phyloP scores from a whole-genome alignment of 192 early-diverging fungal species.

The Gonapodya prolifera region DNA sequence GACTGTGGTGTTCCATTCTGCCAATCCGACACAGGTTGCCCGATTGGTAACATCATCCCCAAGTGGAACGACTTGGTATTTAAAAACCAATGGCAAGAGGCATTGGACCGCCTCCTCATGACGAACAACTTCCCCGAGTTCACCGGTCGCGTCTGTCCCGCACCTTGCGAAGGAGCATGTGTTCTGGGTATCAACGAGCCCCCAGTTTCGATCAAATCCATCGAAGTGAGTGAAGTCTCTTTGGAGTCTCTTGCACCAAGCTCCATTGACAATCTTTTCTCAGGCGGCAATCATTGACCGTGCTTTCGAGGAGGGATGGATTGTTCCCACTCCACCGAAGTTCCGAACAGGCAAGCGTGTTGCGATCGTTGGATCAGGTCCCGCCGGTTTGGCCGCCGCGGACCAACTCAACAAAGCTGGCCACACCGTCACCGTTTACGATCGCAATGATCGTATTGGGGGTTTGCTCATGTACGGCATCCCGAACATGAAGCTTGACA shows the following conservation, averaged over 20 bases:
- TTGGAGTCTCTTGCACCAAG: neutral
- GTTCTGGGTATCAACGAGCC: slow-evolving; percentile 87
- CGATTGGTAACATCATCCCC: slow-evolving; percentile 97
- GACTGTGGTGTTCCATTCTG: slow-evolving; percentile 96
- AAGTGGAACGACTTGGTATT: slow-evolving; percentile 98
- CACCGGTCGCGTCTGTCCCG: slow-evolving; percentile 96
- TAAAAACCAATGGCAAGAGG: slow-evolving; percentile 91
- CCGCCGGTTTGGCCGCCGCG: slow-evolving; percentile 87
- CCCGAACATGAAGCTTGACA: slow-evolving; percentile 99
- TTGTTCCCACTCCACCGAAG: slow-evolving; percentile 69
- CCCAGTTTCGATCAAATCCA: slow-evolving; percentile 93
- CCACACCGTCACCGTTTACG: slow-evolving; percentile 88
- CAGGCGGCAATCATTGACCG: slow-evolving; percentile 88
- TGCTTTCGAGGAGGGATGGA: slow-evolving; percentile 95
- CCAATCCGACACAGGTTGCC: slow-evolving; percentile 93
- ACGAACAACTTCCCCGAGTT: slow-evolving; percentile 99
- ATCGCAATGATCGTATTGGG: slow-evolving; percentile 91
- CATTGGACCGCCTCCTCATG: slow-evolving; percentile 80
- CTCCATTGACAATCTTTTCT: neutral
- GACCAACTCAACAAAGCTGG: slow-evolving; percentile 98
- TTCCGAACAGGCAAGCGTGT: slow-evolving; percentile 69
- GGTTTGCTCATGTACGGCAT: slow-evolving; percentile 98
- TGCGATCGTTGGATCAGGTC: slow-evolving; percentile 90
- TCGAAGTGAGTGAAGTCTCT: slow-evolving; percentile 36
- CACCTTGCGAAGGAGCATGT: slow-evolving; percentile 95